Evolutionary conservation across 2,329 filamentous ascomycete species (phyloP).

Genomic region (Penicillium brevicompactum): DNA sequence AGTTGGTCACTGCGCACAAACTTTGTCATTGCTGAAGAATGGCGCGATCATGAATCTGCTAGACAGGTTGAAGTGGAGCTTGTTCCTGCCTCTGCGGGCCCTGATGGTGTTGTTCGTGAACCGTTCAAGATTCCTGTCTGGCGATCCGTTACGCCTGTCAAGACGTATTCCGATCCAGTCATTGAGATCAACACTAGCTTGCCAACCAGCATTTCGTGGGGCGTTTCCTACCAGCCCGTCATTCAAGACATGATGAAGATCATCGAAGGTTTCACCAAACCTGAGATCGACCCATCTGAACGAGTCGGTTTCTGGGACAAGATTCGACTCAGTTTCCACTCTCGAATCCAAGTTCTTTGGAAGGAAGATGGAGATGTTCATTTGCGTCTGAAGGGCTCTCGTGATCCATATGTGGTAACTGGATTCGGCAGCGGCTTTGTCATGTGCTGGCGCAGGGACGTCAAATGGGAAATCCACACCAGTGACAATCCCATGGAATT

Average conservation of each 20-base stretch:
- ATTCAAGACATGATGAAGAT: slow-evolving; percentile 99
- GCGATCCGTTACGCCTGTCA: slow-evolving; percentile 89
- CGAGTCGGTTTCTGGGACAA: slow-evolving; percentile 98
- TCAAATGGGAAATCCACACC: slow-evolving; percentile 80
- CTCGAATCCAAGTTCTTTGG: slow-evolving; percentile 85
- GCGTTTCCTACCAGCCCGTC: slow-evolving; percentile 93
- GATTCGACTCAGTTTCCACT: slow-evolving; percentile 91
- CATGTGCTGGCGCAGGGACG: slow-evolving; percentile 98
- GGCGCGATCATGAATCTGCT: slow-evolving; percentile 75
- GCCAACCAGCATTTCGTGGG: slow-evolving; percentile 94
- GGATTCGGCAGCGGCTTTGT: slow-evolving; percentile 92
- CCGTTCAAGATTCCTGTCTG: slow-evolving; percentile 84
- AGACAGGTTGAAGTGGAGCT: slow-evolving; percentile 81
- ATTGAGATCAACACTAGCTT: slow-evolving; percentile 91
- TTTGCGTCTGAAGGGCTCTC: slow-evolving; percentile 80
- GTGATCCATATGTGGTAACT: slow-evolving; percentile 91
- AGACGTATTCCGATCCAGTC: slow-evolving; percentile 90
- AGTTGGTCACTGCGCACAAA: slow-evolving; percentile 83
- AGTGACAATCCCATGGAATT: slow-evolving; percentile 88
- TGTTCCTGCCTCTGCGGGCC: slow-evolving; percentile 67
- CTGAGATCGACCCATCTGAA: slow-evolving; percentile 89
- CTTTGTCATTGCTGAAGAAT: slow-evolving; percentile 96
- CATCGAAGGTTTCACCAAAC: slow-evolving; percentile 95
- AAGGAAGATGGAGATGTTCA: slow-evolving; percentile 95
- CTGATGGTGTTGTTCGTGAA: slow-evolving; percentile 59